Evolutionary conservation across 2,329 filamentous ascomycete genomes (phyloP), one percentile per base, ranked within the genome.

Genomic region (Graphilbum sp.): DNA sequence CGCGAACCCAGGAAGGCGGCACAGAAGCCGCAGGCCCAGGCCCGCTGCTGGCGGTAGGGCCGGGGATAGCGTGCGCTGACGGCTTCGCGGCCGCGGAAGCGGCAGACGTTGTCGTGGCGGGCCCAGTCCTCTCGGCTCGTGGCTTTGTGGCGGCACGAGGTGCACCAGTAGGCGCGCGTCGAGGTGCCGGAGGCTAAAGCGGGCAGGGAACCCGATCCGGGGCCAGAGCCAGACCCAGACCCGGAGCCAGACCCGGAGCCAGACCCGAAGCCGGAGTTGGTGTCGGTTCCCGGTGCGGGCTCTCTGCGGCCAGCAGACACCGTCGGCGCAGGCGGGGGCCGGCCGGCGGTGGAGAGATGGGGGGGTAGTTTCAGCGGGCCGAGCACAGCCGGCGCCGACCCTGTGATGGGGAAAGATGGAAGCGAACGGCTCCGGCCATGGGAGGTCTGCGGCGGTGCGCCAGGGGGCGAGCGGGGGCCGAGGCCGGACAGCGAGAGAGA

Each of bases 121-220:
- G 77, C 77, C 75, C 70, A 80, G 52, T 79, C 73, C 45, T 75
- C 75, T 51, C 78, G 78, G 45, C 72, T 66, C 58, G 75, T 74
- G 50, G 79, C 75, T 34, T 71, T 74, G 35, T 75, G 75, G 52
- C 78, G 72, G 53, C 64, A 70, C 16, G 64, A 67, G 5, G 66
- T 70, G 49, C 66, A 70, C 66, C 66, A 70, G 52, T 69, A 70
- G 21, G 67, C 63, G 44, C 68, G 66, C 19, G 58, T 50, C 6
- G 47, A 48, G 21, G 2, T 7, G 23, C 3, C 4, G 21, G 19
- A 12, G 12, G 35, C 19, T 49, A 13, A 50, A 46, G 11, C 47
- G 34, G 23, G 23, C 23, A 25, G 23, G 7, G 23, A 25, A 25
- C 12, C 7, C 23, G 27, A 29, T 15, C 8, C 11, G 13, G 5